phyloP scores from a whole-genome alignment of 2,329 filamentous ascomycete species.

The Raffaelea albimanens region DNA sequence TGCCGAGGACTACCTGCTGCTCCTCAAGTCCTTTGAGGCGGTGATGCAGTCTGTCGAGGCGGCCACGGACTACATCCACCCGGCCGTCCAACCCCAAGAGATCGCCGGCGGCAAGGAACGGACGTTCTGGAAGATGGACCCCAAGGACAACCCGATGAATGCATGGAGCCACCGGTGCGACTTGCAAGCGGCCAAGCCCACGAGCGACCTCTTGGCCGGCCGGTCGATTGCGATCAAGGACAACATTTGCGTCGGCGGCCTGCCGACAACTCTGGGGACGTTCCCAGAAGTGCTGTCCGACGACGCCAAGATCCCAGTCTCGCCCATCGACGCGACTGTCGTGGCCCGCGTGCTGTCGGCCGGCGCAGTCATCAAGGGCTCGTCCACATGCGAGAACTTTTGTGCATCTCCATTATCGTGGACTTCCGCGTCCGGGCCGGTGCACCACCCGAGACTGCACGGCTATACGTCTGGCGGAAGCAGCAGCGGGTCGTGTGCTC shows the following conservation, averaged over 20 bases:
- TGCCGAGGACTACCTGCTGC: constrained; percentile 16
- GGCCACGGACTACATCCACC: constrained; percentile 18
- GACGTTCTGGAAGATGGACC: constrained; percentile 13
- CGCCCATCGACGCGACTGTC: constrained; percentile 42
- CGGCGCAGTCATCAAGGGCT: constrained; percentile 62
- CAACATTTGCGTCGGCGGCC: constrained; percentile 61
- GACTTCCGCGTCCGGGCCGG: constrained; percentile 66
- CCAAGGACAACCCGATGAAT: constrained; percentile 19
- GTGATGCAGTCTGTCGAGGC: constrained; percentile 16
- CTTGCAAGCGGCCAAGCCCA: constrained; percentile 3
- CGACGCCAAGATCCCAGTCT: constrained; percentile 49
- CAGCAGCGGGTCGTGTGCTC: constrained; percentile 56
- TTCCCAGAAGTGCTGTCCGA: constrained; percentile 26
- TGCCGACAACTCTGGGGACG: constrained; percentile 43
- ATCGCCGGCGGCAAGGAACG: constrained; percentile 5
- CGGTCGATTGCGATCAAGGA: constrained; percentile 68
- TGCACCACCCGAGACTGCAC: constrained; percentile 61
- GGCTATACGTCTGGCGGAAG: constrained; percentile 68
- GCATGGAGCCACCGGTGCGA: constrained; percentile 23
- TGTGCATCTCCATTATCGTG: constrained; percentile 47
- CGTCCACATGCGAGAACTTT: constrained; percentile 59
- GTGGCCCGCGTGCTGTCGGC: constrained; percentile 36
- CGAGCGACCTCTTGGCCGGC: constrained; percentile 51
- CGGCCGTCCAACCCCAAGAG: constrained; percentile 11
- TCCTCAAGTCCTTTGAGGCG: constrained; percentile 19